These are phyloP conservation scores for Dichomitus squalens DNA, from an alignment of 1,284 basidiomycete species.

Conservation along the genomic window DNA sequence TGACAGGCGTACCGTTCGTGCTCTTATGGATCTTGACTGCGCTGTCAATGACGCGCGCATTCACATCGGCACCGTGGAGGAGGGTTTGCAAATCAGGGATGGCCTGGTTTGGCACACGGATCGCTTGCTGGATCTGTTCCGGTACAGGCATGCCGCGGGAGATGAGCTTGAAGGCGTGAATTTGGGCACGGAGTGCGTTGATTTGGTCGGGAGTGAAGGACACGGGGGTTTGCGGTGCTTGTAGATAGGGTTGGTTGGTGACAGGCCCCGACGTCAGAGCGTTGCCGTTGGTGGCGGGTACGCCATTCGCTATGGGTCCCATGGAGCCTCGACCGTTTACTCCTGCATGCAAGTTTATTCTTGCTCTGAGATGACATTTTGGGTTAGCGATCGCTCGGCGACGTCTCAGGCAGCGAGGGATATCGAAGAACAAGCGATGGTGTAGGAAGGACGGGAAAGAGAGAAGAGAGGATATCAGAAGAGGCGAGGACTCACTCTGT, in stretches of 20 bases:
- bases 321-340: conserved; percentile 25
- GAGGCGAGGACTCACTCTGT: conserved; percentile 24
- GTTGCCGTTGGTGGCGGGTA: conserved; percentile 27
- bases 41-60: conserved; percentile 70
- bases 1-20: conserved; percentile 35
- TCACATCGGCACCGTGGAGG: conserved; percentile 59
- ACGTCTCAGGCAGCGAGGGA: neutral
- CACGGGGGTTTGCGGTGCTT: conserved; percentile 58
- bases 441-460: no score
- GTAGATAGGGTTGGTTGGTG: conserved; percentile 34
- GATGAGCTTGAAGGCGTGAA: conserved; percentile 88
- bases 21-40: conserved; percentile 79
- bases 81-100: conserved; percentile 67
- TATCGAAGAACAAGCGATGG: no score
- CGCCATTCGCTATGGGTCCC: conserved; percentile 31
- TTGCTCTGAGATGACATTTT: conserved; percentile 8
- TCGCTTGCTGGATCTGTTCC: conserved; percentile 76
- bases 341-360: conserved; percentile 19
- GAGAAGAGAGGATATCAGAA: neutral
- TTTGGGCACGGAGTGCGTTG: conserved; percentile 83
- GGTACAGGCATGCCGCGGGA: conserved; percentile 82
- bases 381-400: neutral
- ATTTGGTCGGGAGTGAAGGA: conserved; percentile 88
- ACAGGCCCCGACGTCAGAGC: conserved; percentile 34
- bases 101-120: conserved; percentile 63